A percentile compares a stretch with the other conserved stretches of the same genome.
Conservation (phyloP, 83 land plant species). For the Picea abies region DNA sequence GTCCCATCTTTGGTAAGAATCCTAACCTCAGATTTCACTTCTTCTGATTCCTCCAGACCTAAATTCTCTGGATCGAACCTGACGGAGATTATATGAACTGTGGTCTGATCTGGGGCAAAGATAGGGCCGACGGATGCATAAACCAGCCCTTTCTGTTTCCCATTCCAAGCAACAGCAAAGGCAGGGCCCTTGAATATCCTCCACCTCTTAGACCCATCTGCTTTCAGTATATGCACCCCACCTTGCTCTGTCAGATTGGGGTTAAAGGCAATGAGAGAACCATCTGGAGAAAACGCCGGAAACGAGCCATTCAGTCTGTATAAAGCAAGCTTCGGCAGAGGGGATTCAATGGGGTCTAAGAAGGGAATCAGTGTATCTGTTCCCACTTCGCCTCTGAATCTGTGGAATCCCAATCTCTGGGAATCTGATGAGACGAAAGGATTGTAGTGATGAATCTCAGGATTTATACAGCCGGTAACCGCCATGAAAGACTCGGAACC, state of each 20-base stretch:
- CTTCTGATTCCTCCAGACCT: conserved; percentile 4
- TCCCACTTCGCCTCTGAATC: conserved; percentile 42
- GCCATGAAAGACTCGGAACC: conserved; percentile 25
- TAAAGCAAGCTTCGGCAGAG: conserved; percentile 30
- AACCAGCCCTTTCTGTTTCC: conserved; percentile 35
- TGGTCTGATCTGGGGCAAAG: conserved; percentile 31
- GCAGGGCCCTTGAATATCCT: conserved; percentile 18
- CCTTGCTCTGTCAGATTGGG: conserved; percentile 15
- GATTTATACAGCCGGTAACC: conserved; percentile 35
- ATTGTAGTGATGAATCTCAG: conserved; percentile 53
- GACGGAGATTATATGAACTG: conserved; percentile 48
- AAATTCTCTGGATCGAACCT: conserved; percentile 30
- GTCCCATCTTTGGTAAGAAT: conserved; percentile 30
- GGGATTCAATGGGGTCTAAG: conserved; percentile 30
- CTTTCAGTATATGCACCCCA: conserved; percentile 21
- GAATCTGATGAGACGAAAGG: conserved; percentile 47
- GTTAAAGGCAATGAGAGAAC: conserved; percentile 40
- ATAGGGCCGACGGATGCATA: conserved; percentile 42
- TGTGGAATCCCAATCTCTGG: conserved; percentile 40
- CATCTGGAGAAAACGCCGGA: conserved; percentile 50
- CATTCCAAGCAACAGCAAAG: conserved; percentile 40
- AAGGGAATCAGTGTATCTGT: conserved; percentile 22
- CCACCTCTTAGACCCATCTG: conserved; percentile 56
- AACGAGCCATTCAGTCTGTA: conserved; percentile 41
- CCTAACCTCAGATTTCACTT: conserved; percentile 15